Conservation (phyloP, 2,329 filamentous ascomycete species). For the Neurospora crassa region DNA sequence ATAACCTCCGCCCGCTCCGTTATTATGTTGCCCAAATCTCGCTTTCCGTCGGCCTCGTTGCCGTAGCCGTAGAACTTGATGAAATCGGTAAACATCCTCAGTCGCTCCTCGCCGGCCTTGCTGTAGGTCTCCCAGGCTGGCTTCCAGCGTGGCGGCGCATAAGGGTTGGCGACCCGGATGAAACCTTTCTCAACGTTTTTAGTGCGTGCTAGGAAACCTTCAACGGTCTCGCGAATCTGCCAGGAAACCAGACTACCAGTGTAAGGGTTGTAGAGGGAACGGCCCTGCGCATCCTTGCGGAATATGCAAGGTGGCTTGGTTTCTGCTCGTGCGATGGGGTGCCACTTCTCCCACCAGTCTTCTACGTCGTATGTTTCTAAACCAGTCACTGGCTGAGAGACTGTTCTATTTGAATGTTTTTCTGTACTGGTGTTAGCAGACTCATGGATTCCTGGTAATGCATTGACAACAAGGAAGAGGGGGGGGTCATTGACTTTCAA, state of each 20-base stretch:
- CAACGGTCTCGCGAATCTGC: constrained; percentile 32
- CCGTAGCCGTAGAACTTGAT: constrained; percentile 26
- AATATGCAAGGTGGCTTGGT: neutral
- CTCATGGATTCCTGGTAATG: constrained; percentile 6
- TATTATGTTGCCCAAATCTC: constrained; percentile 34
- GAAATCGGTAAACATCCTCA: constrained; percentile 37
- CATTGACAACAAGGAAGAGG: constrained; percentile 1
- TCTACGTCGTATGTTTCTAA: constrained; percentile 40
- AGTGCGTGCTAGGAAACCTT: constrained; percentile 52
- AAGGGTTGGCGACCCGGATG: constrained; percentile 63
- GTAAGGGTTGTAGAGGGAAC: constrained; percentile 47
- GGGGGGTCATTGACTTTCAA: neutral
- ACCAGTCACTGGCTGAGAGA: constrained; percentile 37
- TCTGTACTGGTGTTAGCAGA: constrained; percentile 32
- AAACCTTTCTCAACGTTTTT: constrained; percentile 36
- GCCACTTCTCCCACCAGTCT: constrained; percentile 35
- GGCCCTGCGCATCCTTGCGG: neutral
- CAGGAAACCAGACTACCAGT: constrained; percentile 45
- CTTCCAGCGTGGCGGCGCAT: constrained; percentile 30
- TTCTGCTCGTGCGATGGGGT: constrained; percentile 1
- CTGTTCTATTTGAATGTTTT: constrained; percentile 23
- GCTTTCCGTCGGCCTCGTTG: constrained; percentile 27
- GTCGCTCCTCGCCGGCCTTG: constrained; percentile 40
- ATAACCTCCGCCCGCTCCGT: constrained; percentile 39
- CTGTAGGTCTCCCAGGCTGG: constrained; percentile 33